These are phyloP conservation scores for Emmonsiellopsis sp. DNA, from an alignment of 2,329 filamentous ascomycete genomes.

Conservation along the genomic window DNA sequence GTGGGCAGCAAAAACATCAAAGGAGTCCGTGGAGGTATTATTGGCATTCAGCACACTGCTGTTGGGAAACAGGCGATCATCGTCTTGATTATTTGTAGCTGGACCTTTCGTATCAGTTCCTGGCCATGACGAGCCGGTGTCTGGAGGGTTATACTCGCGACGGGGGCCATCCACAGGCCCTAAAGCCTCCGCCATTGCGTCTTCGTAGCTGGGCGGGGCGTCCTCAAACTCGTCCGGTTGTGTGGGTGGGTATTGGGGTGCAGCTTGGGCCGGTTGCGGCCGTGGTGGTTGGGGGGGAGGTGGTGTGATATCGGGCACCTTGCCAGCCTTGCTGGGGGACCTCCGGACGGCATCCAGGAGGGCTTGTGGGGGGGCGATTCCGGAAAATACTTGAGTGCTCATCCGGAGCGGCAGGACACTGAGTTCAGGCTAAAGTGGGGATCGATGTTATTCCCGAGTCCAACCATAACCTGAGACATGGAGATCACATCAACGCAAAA, in stretches of 20 bases:
- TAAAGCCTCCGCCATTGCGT: slow-evolving; percentile 73
- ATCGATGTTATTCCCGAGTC: not conserved
- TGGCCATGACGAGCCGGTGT: slow-evolving; percentile 17
- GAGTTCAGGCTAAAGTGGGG: slow-evolving; percentile 50
- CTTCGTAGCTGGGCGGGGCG: slow-evolving; percentile 90
- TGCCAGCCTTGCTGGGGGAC: slow-evolving; percentile 13
- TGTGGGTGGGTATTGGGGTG: slow-evolving; percentile 15
- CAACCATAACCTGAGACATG: not conserved
- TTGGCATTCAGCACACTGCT: slow-evolving; percentile 8
- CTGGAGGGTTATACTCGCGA: slow-evolving; percentile 39
- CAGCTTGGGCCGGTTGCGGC: slow-evolving; percentile 15
- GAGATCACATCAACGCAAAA: not conserved
- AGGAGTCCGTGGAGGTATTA: slow-evolving; percentile 23
- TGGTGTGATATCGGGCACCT: slow-evolving; percentile 15
- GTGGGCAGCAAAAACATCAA: slow-evolving; percentile 13
- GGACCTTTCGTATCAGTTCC: slow-evolving; percentile 30
- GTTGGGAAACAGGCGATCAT: slow-evolving; percentile 17
- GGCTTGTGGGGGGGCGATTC: slow-evolving; percentile 69
- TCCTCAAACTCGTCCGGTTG: slow-evolving; percentile 44
- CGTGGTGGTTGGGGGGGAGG: slow-evolving; percentile 34
- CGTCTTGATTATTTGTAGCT: slow-evolving; percentile 21
- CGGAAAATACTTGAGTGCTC: slow-evolving; percentile 73
- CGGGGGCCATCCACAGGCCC: slow-evolving; percentile 64
- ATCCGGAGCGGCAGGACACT: slow-evolving; percentile 72
- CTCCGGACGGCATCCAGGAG: slow-evolving; percentile 58